A percentile compares a stretch with the other conserved stretches of the same genome.
Evolutionary conservation across 768 basidiomycete genomes (phyloP).

Genomic region (Boletus subparvulus): DNA sequence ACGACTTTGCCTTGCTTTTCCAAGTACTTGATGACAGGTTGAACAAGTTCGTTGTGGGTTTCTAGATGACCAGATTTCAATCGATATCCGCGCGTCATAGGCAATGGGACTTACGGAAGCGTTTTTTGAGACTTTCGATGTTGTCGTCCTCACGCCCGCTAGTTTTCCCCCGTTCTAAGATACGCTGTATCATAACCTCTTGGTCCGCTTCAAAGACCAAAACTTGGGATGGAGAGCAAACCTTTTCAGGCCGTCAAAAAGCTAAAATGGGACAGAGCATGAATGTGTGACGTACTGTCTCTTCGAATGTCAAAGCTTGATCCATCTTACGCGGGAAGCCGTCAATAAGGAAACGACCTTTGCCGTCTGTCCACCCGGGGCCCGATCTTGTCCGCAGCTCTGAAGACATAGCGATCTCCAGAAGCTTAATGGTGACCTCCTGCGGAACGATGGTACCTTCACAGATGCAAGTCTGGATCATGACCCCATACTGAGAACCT

Average conservation of each 20-base stretch:
- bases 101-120: constrained; percentile 67
- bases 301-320: constrained; percentile 89
- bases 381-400: constrained; percentile 48
- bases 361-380: constrained; percentile 66
- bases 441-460: constrained; percentile 95
- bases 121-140: constrained; percentile 87
- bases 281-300: constrained; percentile 53
- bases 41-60: constrained; percentile 83
- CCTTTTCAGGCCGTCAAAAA: constrained; percentile 40
- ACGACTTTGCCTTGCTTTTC: constrained; percentile 64
- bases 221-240: constrained; percentile 77
- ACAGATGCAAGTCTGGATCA: constrained; percentile 85
- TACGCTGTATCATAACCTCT: constrained; percentile 79
- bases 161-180: constrained; percentile 89
- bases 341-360: constrained; percentile 90
- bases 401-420: constrained; percentile 86
- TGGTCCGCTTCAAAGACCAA: constrained; percentile 88
- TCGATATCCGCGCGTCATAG: background rate
- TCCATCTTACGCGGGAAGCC: constrained; percentile 99
- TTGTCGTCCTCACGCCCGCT: constrained; percentile 97
- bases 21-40: constrained; percentile 93
- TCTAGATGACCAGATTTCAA: constrained; percentile 38
- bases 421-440: constrained; percentile 93
- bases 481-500: constrained; percentile 75
- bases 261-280: background rate